Evolutionary conservation across 192 early-diverging fungal genomes (phyloP).

Genomic region (Rhizophagus clarus): DNA sequence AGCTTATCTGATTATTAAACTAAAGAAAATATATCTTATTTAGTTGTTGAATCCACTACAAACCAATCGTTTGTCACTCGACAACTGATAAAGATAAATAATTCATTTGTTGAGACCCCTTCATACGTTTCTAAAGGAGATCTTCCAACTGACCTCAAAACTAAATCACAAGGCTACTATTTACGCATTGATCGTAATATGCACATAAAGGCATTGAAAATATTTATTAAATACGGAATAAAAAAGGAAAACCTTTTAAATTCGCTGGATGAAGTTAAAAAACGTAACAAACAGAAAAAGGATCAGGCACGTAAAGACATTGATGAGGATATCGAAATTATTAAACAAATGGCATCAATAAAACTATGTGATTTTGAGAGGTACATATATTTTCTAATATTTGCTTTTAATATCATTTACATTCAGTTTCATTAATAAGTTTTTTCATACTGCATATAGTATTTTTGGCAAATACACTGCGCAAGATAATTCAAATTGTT

Average conservation of each 20-base stretch:
- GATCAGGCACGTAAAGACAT: not conserved
- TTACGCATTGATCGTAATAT: not conserved
- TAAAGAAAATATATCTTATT: not conserved
- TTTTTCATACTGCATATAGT: too few species aligned
- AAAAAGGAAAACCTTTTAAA: not conserved
- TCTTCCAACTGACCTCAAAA: not conserved
- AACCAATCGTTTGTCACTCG: conserved; percentile 23
- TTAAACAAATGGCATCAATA: not conserved
- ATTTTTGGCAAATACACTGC: too few species aligned
- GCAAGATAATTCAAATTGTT: too few species aligned
- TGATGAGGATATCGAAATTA: not conserved
- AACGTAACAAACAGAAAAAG: not conserved
- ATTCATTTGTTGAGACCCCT: fast-evolving
- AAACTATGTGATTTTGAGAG: not conserved
- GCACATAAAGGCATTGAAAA: not conserved
- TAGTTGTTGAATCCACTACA: conserved; percentile 18
- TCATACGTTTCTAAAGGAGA: not conserved
- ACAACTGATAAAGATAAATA: not conserved
- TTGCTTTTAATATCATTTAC: too few species aligned
- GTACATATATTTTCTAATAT: not conserved
- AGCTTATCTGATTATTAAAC: too few species aligned
- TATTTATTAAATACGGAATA: not conserved
- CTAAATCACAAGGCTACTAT: not conserved
- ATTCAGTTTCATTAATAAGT: too few species aligned
- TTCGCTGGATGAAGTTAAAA: not conserved